phyloP scores from a whole-genome alignment of 371 early-diverging fungal genomes.

The Mortierella sp. region DNA sequence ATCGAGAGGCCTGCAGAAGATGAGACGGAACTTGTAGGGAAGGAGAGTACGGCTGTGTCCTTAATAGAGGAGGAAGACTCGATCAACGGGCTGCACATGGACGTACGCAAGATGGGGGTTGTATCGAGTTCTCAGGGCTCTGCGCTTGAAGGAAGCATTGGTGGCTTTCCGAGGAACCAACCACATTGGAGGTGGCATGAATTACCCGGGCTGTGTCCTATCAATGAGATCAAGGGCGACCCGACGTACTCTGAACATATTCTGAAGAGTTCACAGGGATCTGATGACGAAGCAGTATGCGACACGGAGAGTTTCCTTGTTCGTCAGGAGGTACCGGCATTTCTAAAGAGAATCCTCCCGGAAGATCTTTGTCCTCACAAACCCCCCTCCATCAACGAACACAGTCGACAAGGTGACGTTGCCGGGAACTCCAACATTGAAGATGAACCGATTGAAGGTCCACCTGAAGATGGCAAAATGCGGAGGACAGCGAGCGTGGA shows the following conservation, averaged over 20 bases:
- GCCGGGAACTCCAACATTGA: too few species aligned
- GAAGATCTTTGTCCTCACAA: background rate
- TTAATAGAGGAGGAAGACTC: conserved; percentile 25
- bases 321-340: background rate
- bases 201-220: background rate
- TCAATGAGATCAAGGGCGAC: background rate
- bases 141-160: conserved; percentile 3
- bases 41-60: too few species aligned
- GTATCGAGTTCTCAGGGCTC: conserved; percentile 23
- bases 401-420: too few species aligned
- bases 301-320: too few species aligned
- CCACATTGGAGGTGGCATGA: background rate
- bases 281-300: conserved; percentile 8
- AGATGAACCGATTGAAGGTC: too few species aligned
- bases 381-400: too few species aligned
- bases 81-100: conserved; percentile 22
- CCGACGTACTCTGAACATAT: background rate
- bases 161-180: conserved; percentile 7
- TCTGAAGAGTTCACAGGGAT: conserved; percentile 30
- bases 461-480: too few species aligned
- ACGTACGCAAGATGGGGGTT: conserved; percentile 16
- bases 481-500: background rate
- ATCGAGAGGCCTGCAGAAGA: background rate
- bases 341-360: background rate
- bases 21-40: too few species aligned